phyloP scores from a whole-genome alignment of 306 rosid species.

The Castanospermum australe region DNA sequence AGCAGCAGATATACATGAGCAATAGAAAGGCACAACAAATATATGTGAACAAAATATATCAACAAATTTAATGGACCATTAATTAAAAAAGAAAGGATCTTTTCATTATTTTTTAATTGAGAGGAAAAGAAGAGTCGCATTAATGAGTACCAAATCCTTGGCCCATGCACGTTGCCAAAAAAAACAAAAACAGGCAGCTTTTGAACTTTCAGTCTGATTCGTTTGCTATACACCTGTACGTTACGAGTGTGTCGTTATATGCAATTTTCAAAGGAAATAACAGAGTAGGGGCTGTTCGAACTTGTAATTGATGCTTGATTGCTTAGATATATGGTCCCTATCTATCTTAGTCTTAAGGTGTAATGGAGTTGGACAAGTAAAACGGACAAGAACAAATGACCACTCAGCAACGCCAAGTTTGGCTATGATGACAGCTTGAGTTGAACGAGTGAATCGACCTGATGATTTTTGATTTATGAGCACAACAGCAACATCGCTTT shows the following conservation, averaged over 20 bases:
- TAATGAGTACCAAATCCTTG: conserved; percentile 19
- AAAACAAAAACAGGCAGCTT: not conserved
- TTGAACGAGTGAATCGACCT: not conserved
- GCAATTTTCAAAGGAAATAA: conserved; percentile 27
- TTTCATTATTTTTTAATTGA: not conserved
- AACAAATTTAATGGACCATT: not conserved
- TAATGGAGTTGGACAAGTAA: not conserved
- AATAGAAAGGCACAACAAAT: not conserved
- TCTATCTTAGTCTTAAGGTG: conserved; percentile 24
- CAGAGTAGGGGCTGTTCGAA: not conserved
- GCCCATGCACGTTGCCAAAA: conserved; percentile 11
- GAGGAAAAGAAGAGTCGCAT: not conserved
- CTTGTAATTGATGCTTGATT: conserved; percentile 22
- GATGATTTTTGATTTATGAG: too few species aligned
- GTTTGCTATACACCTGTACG: not conserved
- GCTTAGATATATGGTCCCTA: conserved; percentile 43
- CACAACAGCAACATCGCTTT: too few species aligned
- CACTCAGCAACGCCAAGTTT: not conserved
- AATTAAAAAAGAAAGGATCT: not conserved
- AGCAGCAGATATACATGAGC: not conserved
- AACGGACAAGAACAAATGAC: not conserved
- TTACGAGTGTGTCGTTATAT: conserved; percentile 28
- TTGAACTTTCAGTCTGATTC: conserved; percentile 1
- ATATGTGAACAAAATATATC: not conserved
- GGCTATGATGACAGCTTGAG: not conserved